Conservation (phyloP, 495 filamentous ascomycete genomes). For the Choiromyces venosus region DNA sequence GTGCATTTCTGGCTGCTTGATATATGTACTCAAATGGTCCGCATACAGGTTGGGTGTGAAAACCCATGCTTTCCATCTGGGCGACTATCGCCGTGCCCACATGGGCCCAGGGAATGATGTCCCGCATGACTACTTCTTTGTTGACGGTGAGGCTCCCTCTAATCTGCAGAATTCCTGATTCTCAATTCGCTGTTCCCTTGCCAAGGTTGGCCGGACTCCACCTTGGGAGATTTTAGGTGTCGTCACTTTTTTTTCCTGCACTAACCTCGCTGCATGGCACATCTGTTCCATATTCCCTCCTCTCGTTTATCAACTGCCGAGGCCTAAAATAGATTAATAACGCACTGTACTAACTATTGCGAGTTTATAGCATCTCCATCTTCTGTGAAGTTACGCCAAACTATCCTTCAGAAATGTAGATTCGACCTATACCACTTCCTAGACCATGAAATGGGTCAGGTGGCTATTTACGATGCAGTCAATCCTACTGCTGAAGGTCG, state of each 20-base stretch:
- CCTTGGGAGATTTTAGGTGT: slow-evolving; percentile 13
- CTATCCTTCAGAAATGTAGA: slow-evolving; percentile 93
- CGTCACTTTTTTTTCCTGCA: slow-evolving; percentile 25
- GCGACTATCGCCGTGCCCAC: slow-evolving; percentile 90
- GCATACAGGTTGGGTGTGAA: slow-evolving; percentile 85
- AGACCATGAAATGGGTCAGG: slow-evolving; percentile 94
- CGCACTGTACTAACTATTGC: slow-evolving; percentile 32
- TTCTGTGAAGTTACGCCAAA: slow-evolving; percentile 83
- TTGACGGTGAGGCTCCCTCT: slow-evolving; percentile 59
- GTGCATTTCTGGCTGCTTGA: slow-evolving; percentile 7
- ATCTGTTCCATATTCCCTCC: slow-evolving; percentile 15
- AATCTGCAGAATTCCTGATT: slow-evolving; percentile 30
- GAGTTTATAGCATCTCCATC: slow-evolving; percentile 60
- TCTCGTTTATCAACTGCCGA: slow-evolving; percentile 25
- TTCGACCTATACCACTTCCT: slow-evolving; percentile 96
- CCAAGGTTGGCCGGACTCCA: slow-evolving; percentile 16
- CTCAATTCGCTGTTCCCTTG: slow-evolving; percentile 28
- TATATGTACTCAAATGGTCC: slow-evolving; percentile 25
- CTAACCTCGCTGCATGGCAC: slow-evolving; percentile 18
- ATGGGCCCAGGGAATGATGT: slow-evolving; percentile 80
- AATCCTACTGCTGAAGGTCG: slow-evolving; percentile 83
- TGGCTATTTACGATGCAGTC: slow-evolving; percentile 99
- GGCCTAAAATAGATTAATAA: slow-evolving; percentile 30
- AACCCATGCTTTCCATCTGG: slow-evolving; percentile 93
- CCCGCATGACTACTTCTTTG: slow-evolving; percentile 95